phyloP scores from a whole-genome alignment of 345 rosid genomes.

The Syzygium aqueum region DNA sequence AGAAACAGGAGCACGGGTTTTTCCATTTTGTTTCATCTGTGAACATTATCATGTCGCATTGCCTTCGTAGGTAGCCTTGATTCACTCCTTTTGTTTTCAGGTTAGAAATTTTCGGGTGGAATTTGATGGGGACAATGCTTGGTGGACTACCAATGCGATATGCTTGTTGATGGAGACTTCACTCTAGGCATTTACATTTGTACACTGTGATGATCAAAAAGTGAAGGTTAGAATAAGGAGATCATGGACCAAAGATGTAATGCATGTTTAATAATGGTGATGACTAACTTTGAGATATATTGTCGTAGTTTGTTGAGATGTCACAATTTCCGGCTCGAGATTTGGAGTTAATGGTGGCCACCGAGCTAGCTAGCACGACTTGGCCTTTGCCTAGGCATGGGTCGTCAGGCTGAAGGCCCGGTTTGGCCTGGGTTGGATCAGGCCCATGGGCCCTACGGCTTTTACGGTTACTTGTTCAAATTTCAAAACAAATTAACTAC shows the following conservation, averaged over 20 bases:
- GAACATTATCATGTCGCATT: not conserved
- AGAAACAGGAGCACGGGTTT: not conserved
- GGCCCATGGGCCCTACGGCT: not conserved
- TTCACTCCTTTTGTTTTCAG: not conserved
- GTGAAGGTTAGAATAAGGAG: fast-evolving
- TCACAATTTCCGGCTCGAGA: not conserved
- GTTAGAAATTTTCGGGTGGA: not conserved
- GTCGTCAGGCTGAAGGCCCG: too few relatives aligned
- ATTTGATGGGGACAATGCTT: not conserved
- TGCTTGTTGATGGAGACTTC: not conserved
- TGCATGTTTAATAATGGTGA: not conserved
- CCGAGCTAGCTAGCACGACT: not conserved
- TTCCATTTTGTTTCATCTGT: not conserved
- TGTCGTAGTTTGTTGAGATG: not conserved
- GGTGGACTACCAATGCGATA: not conserved
- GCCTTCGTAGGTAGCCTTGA: not conserved
- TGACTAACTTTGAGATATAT: not conserved
- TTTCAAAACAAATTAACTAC: not conserved
- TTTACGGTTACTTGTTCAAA: not conserved
- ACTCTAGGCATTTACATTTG: not conserved
- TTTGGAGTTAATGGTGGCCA: not conserved
- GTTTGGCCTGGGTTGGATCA: too few relatives aligned
- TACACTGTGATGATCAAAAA: not conserved
- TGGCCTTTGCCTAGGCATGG: not conserved
- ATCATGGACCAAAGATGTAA: not conserved